Base-by-base conservation (phyloP, 2,329 filamentous ascomycete species). In the Metarhizium anisopliae region DNA sequence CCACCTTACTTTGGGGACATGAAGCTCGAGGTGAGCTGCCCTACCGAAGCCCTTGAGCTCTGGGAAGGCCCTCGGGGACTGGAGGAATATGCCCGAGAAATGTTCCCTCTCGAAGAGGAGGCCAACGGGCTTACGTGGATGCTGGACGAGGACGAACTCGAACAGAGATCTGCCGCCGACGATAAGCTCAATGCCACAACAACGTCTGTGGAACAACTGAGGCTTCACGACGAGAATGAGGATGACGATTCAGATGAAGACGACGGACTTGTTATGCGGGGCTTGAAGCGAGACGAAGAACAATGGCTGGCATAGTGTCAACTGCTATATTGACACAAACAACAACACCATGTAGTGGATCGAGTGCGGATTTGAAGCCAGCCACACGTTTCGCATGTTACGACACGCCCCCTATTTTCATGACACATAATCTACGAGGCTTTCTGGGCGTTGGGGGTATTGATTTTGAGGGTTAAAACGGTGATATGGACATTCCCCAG, bases 71-170 rank as follows among this genome's bases (percentile, higher is more conserved):
- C 90, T 62, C 81, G 94, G 55, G 89, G 90, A 35, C 81, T 97
- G 62, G 91, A 96, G 68, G 94, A 97, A 71, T 99, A 97, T 69
- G 93, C 93, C 1, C 81, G 89, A 51, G 94, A 97, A 69, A 91
- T 95, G 32, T 97, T 97, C 65, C 90, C 90, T 0, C 80, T 96
- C 13, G 94, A 99, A 70, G 94, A 99, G 73, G 87, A 92, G 63
- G 90, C 91, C 36, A 97, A 97, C 68, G 93, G 93, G 5, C 74
- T 94, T 66, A 90, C 87, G 16, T 99, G 94, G 94, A 97, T 96
- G 93, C 67, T 80, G 47, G 78, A 81, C 4, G 78, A 79, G 11
- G 77, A 77, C 43, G 76, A 75, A 16, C 66, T 67, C n/a, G 67
- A 56, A 2, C 57, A 59, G 32, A 54, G 58, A 64, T 29, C 66